Evolutionary conservation across 306 rosid genomes (phyloP), one percentile per base, ranked within the genome.

Genomic region (Cucumis hystrix): DNA sequence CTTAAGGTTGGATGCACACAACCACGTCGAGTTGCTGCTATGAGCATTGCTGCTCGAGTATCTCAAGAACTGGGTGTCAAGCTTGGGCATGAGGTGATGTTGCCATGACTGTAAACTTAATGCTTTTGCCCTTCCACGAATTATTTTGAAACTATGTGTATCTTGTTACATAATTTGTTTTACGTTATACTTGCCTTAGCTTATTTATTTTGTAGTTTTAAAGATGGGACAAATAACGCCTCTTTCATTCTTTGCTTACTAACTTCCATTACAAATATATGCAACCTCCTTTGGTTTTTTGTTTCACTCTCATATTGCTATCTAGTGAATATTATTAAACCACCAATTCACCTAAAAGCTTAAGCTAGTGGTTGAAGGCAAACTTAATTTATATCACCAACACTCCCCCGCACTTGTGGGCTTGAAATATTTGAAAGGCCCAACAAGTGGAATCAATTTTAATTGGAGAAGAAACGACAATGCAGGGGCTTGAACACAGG

Each of bases 1-100:
- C 75, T 84, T 54, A 91, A 94, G 98, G 81, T 95, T 88, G 99
- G 97, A 76, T 95, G 99, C 76, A 95, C 97, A 54, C 98, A 92
- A 78, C 97, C 98, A 82, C 91, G 97, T 1, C 92, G 98, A 82
- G 98, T 95, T 76, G 97, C 97, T 75, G 97, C 98, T 76, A 95
- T 92, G 98, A 92, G 98, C 84, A 97, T 95, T 75, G 96, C 99
- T 83, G 97, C 99, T 57, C 93, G 98, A 77, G 98, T 92, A 84
- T 83, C 98, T 83, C 97, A 95, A 86, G 98, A 95, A 86, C 80
- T 95, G 91, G 97, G 97, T 68, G 93, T 95, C 79, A 95, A 95
- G 84, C 86, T 95, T 75, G 98, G 98, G 51, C 97, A 92, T 21
- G 98, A 95, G 97, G 97, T 94, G 75, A 56, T 73, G 61, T 63